Evolutionary conservation across 805 yeast genomes (phyloP).

Genomic region (Candida endomychidarum): DNA sequence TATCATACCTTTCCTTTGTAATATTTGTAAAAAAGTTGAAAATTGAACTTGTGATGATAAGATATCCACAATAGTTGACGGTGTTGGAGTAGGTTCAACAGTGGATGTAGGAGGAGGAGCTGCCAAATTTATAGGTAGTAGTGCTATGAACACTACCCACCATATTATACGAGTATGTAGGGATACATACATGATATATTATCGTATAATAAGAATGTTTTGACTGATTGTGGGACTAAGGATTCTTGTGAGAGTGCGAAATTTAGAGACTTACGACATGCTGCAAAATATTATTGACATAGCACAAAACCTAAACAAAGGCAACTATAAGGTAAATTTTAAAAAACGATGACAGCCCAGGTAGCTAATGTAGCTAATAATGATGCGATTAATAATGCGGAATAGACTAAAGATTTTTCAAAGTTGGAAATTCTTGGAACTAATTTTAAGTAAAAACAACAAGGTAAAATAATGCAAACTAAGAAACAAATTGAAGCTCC

Average conservation of each 20-base stretch:
- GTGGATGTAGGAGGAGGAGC: neutral
- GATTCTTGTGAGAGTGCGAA: neutral
- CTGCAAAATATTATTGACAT: too few relatives aligned
- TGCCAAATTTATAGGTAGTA: constrained; percentile 3
- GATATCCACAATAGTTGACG: constrained; percentile 60
- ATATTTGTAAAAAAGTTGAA: constrained; percentile 56
- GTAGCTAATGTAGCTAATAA: constrained; percentile 60
- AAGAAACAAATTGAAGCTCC: constrained; percentile 81
- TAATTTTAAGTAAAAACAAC: constrained; percentile 63
- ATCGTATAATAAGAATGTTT: too few relatives aligned
- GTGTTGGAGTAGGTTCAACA: constrained; percentile 21
- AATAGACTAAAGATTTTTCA: constrained; percentile 41
- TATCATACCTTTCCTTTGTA: constrained; percentile 63
- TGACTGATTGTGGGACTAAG: too few relatives aligned
- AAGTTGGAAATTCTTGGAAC: constrained; percentile 36
- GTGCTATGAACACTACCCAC: neutral
- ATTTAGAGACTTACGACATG: neutral
- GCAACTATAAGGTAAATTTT: neutral
- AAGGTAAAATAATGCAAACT: constrained; percentile 77
- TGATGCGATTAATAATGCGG: constrained; percentile 46
- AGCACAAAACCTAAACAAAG: too few relatives aligned
- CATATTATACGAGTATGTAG: neutral
- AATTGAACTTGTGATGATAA: constrained; percentile 68
- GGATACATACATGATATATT: too few relatives aligned
- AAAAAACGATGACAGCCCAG: constrained; percentile 39